These are phyloP conservation scores for Yamadazyma trypodendri DNA, from an alignment of 1,139 yeast genomes.

Conservation along the genomic window DNA sequence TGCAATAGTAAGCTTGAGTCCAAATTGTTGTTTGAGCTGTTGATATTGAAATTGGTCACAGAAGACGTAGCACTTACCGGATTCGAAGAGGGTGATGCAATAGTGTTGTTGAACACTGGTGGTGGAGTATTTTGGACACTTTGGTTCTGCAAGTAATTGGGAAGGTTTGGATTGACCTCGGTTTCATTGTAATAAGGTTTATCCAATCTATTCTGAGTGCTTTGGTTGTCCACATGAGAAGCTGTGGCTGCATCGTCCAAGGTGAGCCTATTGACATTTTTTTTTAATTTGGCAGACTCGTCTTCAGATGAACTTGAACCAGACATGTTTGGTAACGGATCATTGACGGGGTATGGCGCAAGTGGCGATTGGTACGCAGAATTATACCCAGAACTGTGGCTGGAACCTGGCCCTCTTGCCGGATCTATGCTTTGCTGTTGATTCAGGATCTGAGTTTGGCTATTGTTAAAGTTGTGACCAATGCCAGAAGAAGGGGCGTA, in stretches of 20 bases:
- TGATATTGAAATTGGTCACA: constrained; percentile 36
- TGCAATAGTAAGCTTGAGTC: constrained; percentile 5
- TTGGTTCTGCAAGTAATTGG: constrained; percentile 1
- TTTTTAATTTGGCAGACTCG: neutral
- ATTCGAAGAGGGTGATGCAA: constrained; percentile 30
- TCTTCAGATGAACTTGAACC: constrained; percentile 1
- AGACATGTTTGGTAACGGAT: neutral
- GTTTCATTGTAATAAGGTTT: constrained; percentile 1
- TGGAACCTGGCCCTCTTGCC: neutral
- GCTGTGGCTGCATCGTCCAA: neutral
- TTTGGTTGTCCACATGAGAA: neutral
- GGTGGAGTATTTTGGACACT: constrained; percentile 9
- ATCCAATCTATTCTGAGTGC: neutral
- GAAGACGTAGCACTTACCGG: constrained; percentile 40
- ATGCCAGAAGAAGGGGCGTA: neutral
- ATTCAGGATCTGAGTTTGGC: neutral
- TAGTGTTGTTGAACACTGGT: constrained; percentile 7
- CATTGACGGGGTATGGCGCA: constrained; percentile 16
- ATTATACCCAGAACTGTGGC: neutral
- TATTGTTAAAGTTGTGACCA: neutral
- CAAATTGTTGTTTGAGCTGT: constrained; percentile 8
- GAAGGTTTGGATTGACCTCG: neutral
- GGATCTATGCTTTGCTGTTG: neutral
- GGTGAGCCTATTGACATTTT: neutral
- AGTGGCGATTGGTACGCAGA: neutral